Evolutionary conservation across 2,329 filamentous ascomycete genomes (phyloP), one percentile per base, ranked within the genome.

Genomic region (Beauveria brongniartii): DNA sequence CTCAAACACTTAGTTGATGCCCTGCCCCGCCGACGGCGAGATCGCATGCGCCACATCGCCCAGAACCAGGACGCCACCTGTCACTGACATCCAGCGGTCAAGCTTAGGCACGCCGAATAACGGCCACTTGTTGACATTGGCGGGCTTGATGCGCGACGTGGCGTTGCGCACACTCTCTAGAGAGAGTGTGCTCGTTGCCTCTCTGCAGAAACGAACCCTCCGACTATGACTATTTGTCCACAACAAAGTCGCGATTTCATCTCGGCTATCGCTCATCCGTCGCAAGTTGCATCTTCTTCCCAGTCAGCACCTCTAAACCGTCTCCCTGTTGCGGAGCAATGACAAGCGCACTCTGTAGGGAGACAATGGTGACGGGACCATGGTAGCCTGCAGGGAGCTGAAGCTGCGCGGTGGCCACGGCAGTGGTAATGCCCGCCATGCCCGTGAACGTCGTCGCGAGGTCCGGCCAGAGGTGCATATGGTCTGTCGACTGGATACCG

Each of bases 401-500:
- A 6, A 81, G 69, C 43, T 78, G 74, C 1, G 67, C 64, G 0
- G 69, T 74, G 0, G 75, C 74, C 3, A 73, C 65, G 0, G 70
- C 68, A 10, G 69, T 69, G 2, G 70, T 71, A 24, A 80, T 70
- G 9, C 73, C 76, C 12, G 72, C 69, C 69, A 79, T 77, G 41
- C 79, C 79, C 1, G 77, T 79, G 65, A 82, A 86, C 1, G 70
- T 73, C 1, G 83, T 79, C 40, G 75, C 67, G 1, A 81, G 65
- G 0, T 77, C 73, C 0, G 82, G 79, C 51, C 79, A 74, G 0
- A 87, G 70, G 47, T 83, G 77, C 3, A 71, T 74, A 3, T 82
- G 76, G 0, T 86, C 80, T 0, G 71, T 73, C 0, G 82, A 85
- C 66, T 86, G 81, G 55, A 86, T 86, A 1, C 84, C 83, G 62